phyloP scores from a whole-genome alignment of 352 stramenopile genomes.

The Phytophthora sansomeana region DNA sequence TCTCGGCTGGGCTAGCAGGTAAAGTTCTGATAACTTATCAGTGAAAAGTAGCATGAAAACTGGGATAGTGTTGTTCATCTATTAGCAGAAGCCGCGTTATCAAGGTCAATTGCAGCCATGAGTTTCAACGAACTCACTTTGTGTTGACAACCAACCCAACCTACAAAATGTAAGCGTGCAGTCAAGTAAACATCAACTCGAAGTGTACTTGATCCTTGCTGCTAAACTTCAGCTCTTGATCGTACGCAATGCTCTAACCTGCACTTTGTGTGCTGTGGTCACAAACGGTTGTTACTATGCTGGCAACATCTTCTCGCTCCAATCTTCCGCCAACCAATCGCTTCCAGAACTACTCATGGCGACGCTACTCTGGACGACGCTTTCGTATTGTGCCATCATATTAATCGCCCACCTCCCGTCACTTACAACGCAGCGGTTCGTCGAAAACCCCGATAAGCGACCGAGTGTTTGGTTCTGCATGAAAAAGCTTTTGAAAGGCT shows the following conservation, averaged over 20 bases:
- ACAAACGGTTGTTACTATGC: slow-evolving; percentile 9
- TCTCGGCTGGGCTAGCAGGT: too few relatives aligned
- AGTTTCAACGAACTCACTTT: too few relatives aligned
- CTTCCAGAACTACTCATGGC: slow-evolving; percentile 36
- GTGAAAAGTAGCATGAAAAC: too few relatives aligned
- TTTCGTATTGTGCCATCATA: slow-evolving; percentile 29
- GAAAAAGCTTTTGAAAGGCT: slow-evolving; percentile 28
- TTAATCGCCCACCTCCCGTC: slow-evolving; percentile 23
- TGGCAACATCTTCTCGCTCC: slow-evolving; percentile 28
- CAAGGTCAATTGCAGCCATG: too few relatives aligned
- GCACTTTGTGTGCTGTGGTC: slow-evolving; percentile 8
- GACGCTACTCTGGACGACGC: slow-evolving; percentile 35
- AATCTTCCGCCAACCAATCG: slow-evolving; percentile 35
- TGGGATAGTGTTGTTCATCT: too few relatives aligned
- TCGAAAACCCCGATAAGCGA: slow-evolving; percentile 3
- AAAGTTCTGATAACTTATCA: too few relatives aligned
- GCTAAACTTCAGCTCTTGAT: neutral
- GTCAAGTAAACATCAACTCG: too few relatives aligned
- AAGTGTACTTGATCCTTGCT: neutral
- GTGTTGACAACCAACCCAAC: too few relatives aligned
- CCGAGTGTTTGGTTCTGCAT: slow-evolving; percentile 27
- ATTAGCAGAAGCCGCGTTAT: too few relatives aligned
- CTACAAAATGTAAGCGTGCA: too few relatives aligned
- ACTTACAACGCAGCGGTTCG: slow-evolving; percentile 25
- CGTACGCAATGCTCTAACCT: slow-evolving; percentile 5